Base-by-base conservation (phyloP, 1,139 yeast genomes). In the Geotrichum histeridarum region DNA sequence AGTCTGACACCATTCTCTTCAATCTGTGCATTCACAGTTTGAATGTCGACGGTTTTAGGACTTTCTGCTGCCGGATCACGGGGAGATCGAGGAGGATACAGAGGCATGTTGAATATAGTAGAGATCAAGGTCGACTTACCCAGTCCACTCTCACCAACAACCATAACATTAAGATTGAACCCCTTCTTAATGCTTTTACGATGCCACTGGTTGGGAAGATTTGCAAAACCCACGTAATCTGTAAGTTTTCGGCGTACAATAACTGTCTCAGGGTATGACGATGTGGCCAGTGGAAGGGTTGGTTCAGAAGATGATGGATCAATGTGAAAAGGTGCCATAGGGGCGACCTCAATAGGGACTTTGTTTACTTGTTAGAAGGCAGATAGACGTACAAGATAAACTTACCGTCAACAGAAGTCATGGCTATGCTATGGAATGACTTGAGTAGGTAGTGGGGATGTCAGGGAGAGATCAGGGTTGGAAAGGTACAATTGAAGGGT, bases 131-230 rank as follows among this genome's bases (percentile, higher is more conserved):
- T 94, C 39, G 95, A 78, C 73, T 94, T 94, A 63, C 99, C 99
- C 61, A 93, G 78, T 2, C 99, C 98, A 60, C 85, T 77, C 73
- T 89, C 96, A 36, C 95, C 96, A 58, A 87, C 59, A 22, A 56
- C 59, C 59, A 56, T 56, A 15, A 56, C 46, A 69, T 93, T 94
- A 70, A 94, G 81, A 65, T 77, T 80, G 78, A 93, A 94, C n/a
- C 99, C 99, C 70, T 93, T 82, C 73, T 93, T 85, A 61, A 91
- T 84, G 5, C 95, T 85, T 72, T 88, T 90, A 73, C 96, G 83
- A 74, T 93, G 98, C 97, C 98, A 93, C 76, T 94, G 99, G 70
- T 91, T 93, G 57, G 99, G 99, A 67, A 94, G 79, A 73, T 91
- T 94, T 63, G 98, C 96, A 73, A 94, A 93, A 3, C 99, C 99